phyloP scores from a whole-genome alignment of 805 yeast genomes.

The Candida chauliodis region DNA sequence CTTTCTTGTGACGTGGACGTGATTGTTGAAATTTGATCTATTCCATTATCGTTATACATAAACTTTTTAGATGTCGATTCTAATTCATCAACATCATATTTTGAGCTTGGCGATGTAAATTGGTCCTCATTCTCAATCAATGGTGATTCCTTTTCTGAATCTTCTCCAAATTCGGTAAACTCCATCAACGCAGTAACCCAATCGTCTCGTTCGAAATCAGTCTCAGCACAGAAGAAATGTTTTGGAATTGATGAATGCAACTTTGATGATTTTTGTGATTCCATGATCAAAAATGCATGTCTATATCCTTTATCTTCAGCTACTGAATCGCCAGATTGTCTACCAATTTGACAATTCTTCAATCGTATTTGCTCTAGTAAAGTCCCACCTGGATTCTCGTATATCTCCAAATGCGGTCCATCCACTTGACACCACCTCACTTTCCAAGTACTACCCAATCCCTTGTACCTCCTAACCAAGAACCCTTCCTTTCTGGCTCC shows the following conservation, averaged over 20 bases:
- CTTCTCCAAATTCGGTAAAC: slow-evolving; percentile 19
- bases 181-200: slow-evolving; percentile 56
- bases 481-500: slow-evolving; percentile 64
- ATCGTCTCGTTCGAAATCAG: slow-evolving; percentile 67
- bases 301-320: slow-evolving; percentile 48
- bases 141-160: slow-evolving; percentile 8
- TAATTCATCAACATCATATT: slow-evolving; percentile 7
- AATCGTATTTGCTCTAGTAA: slow-evolving; percentile 50
- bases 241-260: slow-evolving; percentile 38
- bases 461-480: slow-evolving; percentile 60
- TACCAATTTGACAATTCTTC: slow-evolving; percentile 52
- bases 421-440: slow-evolving; percentile 65
- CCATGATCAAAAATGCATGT: slow-evolving; percentile 59
- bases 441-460: slow-evolving; percentile 64
- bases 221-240: slow-evolving; percentile 75
- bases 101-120: slow-evolving; percentile 7
- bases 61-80: slow-evolving; percentile 3
- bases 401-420: slow-evolving; percentile 53
- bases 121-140: slow-evolving; percentile 1
- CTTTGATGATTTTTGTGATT: slow-evolving; percentile 35
- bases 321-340: slow-evolving; percentile 42
- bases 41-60: slow-evolving; percentile 4
- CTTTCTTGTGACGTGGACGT: slow-evolving; percentile 2
- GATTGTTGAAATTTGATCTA: slow-evolving; percentile 7
- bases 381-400: slow-evolving; percentile 55